These are phyloP conservation scores for Hevea brasiliensis DNA, from an alignment of 345 rosid species.

Conservation along the genomic window DNA sequence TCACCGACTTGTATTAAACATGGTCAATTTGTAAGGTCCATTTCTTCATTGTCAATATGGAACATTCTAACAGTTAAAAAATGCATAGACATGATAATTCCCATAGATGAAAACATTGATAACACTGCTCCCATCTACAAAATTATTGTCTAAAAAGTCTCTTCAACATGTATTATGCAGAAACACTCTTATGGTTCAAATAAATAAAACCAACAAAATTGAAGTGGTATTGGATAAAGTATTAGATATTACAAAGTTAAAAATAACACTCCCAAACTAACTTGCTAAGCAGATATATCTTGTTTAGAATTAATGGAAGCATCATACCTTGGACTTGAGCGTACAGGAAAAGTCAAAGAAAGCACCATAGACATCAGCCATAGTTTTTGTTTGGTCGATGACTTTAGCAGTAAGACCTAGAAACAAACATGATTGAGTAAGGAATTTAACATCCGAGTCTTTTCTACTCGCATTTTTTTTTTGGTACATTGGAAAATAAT, in stretches of 20 bases:
- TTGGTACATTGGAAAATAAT: too few species aligned
- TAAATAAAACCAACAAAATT: background rate
- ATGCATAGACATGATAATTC: background rate
- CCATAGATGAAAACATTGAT: background rate
- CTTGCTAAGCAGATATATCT: background rate
- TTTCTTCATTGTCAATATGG: background rate
- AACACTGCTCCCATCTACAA: background rate
- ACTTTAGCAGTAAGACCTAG: slow-evolving; percentile 92
- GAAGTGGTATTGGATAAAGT: background rate
- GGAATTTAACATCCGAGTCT: background rate
- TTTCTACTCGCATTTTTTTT: background rate
- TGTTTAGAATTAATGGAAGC: background rate
- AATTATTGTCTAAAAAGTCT: background rate
- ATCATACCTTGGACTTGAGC: slow-evolving; percentile 65
- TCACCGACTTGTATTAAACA: background rate
- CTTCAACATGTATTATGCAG: background rate
- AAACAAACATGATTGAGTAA: slow-evolving; percentile 12
- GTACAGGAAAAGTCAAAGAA: slow-evolving; percentile 73
- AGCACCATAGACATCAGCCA: slow-evolving; percentile 91
- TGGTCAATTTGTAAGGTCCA: background rate
- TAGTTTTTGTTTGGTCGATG: slow-evolving; percentile 68
- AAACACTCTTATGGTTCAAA: background rate
- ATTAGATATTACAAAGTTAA: background rate
- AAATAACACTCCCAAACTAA: too few species aligned
- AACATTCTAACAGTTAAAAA: background rate